Evolutionary conservation across 768 basidiomycete species (phyloP).

Genomic region (Leccinum longicurvipes): DNA sequence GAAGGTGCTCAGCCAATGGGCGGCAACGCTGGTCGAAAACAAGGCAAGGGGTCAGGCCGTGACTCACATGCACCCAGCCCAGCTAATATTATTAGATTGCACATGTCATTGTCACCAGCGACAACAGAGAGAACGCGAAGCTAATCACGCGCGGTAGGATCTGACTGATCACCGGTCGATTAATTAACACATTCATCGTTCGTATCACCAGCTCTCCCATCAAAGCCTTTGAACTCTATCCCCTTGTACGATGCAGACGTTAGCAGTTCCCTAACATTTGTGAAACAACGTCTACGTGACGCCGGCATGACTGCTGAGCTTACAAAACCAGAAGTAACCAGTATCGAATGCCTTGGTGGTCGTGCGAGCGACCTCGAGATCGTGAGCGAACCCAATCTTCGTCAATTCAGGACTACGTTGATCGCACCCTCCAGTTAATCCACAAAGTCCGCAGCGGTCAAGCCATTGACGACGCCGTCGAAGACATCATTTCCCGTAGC

Average conservation of each 20-base stretch:
- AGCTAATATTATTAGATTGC: slow-evolving; percentile 55
- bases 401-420: neutral
- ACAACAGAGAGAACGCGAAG: slow-evolving; percentile 86
- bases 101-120: slow-evolving; percentile 87
- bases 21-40: slow-evolving; percentile 74
- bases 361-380: slow-evolving; percentile 86
- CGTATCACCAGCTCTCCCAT: slow-evolving; percentile 61
- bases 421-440: slow-evolving; percentile 52
- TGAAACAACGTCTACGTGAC: slow-evolving; percentile 72
- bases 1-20: slow-evolving; percentile 79
- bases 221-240: slow-evolving; percentile 77
- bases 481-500: slow-evolving; percentile 81
- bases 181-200: neutral
- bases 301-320: slow-evolving; percentile 51
- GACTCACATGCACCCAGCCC: neutral
- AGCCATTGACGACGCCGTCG: slow-evolving; percentile 74
- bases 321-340: slow-evolving; percentile 49
- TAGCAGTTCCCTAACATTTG: slow-evolving; percentile 73
- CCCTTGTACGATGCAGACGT: slow-evolving; percentile 84
- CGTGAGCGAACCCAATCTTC: slow-evolving; percentile 40
- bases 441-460: slow-evolving; percentile 80
- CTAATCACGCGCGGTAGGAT: slow-evolving; percentile 70
- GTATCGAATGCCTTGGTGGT: slow-evolving; percentile 80
- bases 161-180: neutral
- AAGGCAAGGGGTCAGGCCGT: slow-evolving; percentile 43